Base-by-base conservation (phyloP, 2,329 filamentous ascomycete genomes). In the Hymenoscyphus albidus region DNA sequence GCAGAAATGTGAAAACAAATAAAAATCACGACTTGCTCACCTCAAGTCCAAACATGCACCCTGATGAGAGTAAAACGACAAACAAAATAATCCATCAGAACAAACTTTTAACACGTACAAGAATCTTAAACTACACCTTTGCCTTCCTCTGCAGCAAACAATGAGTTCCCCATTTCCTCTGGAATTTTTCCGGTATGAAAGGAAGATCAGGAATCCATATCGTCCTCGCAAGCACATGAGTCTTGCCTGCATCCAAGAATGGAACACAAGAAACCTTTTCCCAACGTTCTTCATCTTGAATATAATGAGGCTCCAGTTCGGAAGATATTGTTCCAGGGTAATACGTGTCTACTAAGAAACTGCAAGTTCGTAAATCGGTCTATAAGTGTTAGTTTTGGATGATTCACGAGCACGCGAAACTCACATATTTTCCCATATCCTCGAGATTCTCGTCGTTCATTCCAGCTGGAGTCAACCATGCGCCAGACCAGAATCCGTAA, bases 391-490 rank as follows among this genome's bases (percentile, higher is more conserved):
- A 51, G 35, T 9, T 18, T 27, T 38, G 16, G 38, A 59, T 22
- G 44, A 12, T 9, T 51, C 10, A 51, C 10, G 18, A 18, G 18
- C 9, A 22, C 5, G n/a, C 10, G 10, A 22, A 12, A 75, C 84
- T 79, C 74, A 88, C 89, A 76, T 98, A 96, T 85, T 98, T 99
- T 65, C 86, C 84, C 67, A 84, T 76, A 75, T 99, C 95, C 76
- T 97, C 93, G 69, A 88, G 81, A 73, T 99, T 99, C 68, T 87
- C 85, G 75, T 96, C 92, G 75, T 99, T 99, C 87, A 99, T 92
- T 2, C 94, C 94, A 59, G 81, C 80, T 0, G 95, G 90, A 0
- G 89, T 84, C 64, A 91, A 80, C 86, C 92, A 96, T 1, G 93
- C 92, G n/a, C 93, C 93, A 55, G 90, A 85, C 77, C 90, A 92